Evolutionary conservation across 1,284 basidiomycete genomes (phyloP), one percentile per base, ranked within the genome.

Genomic region (Mycena sp.): DNA sequence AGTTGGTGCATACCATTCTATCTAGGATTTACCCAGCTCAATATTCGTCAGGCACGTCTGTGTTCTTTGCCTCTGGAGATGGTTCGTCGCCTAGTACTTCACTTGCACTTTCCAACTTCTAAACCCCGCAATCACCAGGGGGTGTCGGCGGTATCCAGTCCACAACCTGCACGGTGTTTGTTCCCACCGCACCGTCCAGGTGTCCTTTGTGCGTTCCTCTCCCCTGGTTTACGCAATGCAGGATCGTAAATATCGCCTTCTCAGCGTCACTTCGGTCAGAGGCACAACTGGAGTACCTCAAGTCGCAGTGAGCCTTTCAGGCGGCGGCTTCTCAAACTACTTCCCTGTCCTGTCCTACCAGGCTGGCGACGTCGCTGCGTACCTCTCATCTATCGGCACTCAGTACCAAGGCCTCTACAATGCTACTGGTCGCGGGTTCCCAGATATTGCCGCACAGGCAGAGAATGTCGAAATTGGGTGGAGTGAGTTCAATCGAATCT

Each of bases 211-310:
- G 17, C 41, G 61, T 58, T 30, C 43, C 38, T 21, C 7, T 46
- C 21, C 29, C 19, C 11, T 19, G n/a, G 2, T 26, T 26, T 10
- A 10, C 17, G 32, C 10, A 11, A 23, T n/a, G n/a, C n/a, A n/a
- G n/a, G n/a, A 26, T 14, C 26, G 14, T 50, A 14, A n/a, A 10
- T 19, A 37, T 25, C 45, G 12, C 29, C 37, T 17, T 35, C 9
- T n/a, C 46, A 60, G 58, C 56, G 38, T 63, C 44, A 64, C 62
- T 25, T 64, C 62, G 6, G 62, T 64, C 57, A 56, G 62, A 19
- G 48, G 55, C 5, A 54, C 35, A 17, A 52, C 44, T 35, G 17
- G 16, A 19, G 28, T 49, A 12, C 55, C 55, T 16, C 49, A 64
- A 16, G 29, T 21, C 37, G 62, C 62, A 17, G 25, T 51, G 9